phyloP scores from a whole-genome alignment of 2,329 filamentous ascomycete genomes.

The Pyricularia sp. region DNA sequence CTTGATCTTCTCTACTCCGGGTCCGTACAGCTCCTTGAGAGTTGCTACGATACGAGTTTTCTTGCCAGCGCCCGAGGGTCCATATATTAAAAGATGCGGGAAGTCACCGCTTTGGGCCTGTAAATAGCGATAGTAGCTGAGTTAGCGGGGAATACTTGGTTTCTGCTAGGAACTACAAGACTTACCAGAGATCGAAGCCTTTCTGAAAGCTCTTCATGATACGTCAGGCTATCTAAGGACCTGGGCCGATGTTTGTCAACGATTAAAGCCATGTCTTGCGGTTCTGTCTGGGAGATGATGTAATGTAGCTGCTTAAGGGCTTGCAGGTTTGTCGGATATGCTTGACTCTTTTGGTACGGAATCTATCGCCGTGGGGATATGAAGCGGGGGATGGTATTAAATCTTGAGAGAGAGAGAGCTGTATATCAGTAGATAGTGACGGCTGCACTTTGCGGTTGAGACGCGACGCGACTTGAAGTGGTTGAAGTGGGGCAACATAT shows the following conservation, averaged over 20 bases:
- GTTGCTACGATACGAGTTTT: constrained; percentile 96
- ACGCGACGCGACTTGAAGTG: background rate
- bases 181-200: constrained; percentile 74
- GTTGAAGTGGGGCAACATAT: background rate
- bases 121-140: background rate
- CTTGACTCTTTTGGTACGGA: background rate
- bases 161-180: constrained; percentile 4
- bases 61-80: constrained; percentile 90
- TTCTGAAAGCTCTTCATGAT: constrained; percentile 79
- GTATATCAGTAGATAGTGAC: too few species aligned
- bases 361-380: background rate
- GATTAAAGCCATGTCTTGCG: constrained; percentile 47
- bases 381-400: background rate
- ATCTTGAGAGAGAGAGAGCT: background rate
- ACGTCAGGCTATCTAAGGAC: constrained; percentile 66
- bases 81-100: constrained; percentile 92
- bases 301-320: background rate
- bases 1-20: constrained; percentile 99
- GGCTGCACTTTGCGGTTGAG: background rate
- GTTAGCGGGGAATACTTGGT: background rate
- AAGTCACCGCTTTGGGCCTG: constrained; percentile 96
- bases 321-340: background rate
- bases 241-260: constrained; percentile 62
- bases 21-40: constrained; percentile 85
- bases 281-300: background rate